phyloP scores from a whole-genome alignment of 768 basidiomycete species.

The Cantharellus cinnabarinus region DNA sequence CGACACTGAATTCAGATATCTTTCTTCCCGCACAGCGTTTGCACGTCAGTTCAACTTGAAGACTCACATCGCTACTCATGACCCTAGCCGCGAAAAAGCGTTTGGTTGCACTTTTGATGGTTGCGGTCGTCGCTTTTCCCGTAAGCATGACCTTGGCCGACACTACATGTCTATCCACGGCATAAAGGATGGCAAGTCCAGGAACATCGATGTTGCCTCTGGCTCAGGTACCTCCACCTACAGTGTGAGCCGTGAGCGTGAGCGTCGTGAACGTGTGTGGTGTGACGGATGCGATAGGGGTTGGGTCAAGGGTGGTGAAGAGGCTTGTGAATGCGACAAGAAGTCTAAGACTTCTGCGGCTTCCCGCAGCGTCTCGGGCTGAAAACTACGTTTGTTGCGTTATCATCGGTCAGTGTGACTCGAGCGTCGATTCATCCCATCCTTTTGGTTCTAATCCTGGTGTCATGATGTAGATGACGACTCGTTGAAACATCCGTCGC shows the following conservation, averaged over 20 bases:
- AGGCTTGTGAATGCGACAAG: constrained; percentile 27
- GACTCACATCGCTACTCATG: constrained; percentile 88
- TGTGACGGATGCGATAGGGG: constrained; percentile 58
- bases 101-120: constrained; percentile 69
- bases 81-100: constrained; percentile 77
- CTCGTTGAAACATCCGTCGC: no score
- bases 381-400: no score
- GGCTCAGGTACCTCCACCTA: constrained; percentile 2
- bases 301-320: constrained; percentile 29
- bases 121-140: constrained; percentile 80
- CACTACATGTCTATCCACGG: constrained; percentile 76
- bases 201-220: neutral
- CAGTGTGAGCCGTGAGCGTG: neutral
- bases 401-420: no score
- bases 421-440: no score
- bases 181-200: constrained; percentile 23
- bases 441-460: no score
- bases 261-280: constrained; percentile 28
- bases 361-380: no score
- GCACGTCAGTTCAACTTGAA: constrained; percentile 89
- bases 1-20: constrained; percentile 3
- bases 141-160: constrained; percentile 84
- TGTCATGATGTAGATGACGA: no score
- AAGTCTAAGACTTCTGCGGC: no score
- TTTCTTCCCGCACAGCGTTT: constrained; percentile 35